Base-by-base conservation (phyloP, 352 stramenopile genomes). In the Pythium vanterpoolii region DNA sequence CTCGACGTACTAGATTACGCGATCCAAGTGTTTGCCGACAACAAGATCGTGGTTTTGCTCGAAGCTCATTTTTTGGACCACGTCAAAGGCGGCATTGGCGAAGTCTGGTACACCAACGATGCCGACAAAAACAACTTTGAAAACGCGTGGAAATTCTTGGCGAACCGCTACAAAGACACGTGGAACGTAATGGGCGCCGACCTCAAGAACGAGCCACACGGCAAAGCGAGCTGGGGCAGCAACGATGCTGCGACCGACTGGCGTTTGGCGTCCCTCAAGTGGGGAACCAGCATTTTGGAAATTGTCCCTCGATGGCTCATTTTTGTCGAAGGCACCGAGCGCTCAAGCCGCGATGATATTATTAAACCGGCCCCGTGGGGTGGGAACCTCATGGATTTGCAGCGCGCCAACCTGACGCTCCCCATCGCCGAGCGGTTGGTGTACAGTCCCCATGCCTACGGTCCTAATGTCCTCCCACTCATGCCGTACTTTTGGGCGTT, bases 131-230 rank as follows among this genome's bases (percentile, higher is more conserved):
- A 80, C 28, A 47, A 33, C 21, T 56, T 67, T 34, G 33, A 50
- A n/a, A 23, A 74, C 5, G 70, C 73, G 8, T 86, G 77, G 76
- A 64, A 47, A 3, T 59, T 71, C 1, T 26, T 86, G 30, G 65
- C 68, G 1, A 44, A 40, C 23, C 73, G 72, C 23, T 84, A 81
- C 63, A 47, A 21, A 24, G 27, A 38, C 0, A 53, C 63, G 18
- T 77, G 74, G 77, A 84, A 86, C 34, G 74, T 84, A 1, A 46
- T 86, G 8, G 77, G 70, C 4, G 70, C 74, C 2, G 77, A 86
- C 58, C 40, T 86, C 16, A 83, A 79, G 56, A 86, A 86, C 58
- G 77, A 86, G 14, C 77, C 77, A 2, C 77, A 86, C 58, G 77
- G 71, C 14, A 60, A 70, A 9, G 77, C 74, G 4, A 69, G 70